Evolutionary conservation across 2,329 filamentous ascomycete genomes (phyloP).

Genomic region (Hysterium pulicare): DNA sequence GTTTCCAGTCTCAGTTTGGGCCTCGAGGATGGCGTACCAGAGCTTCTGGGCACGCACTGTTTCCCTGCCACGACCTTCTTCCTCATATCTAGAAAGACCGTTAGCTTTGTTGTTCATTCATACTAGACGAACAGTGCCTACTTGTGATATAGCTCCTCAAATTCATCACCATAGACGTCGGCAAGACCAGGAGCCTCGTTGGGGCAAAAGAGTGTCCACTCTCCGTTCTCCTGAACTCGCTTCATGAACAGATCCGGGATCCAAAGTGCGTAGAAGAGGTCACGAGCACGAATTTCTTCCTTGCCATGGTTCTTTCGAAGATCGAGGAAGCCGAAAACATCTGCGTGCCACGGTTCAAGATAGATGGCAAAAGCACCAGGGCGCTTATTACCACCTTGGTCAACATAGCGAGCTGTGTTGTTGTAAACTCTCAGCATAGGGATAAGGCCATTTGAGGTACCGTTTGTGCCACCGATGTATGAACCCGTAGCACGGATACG

Average conservation of each 20-base stretch:
- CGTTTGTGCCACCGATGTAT: constrained; percentile 97
- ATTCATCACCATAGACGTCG: constrained; percentile 96
- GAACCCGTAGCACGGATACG: constrained; percentile 95
- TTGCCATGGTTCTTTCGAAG: constrained; percentile 99
- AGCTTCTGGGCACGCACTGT: constrained; percentile 98
- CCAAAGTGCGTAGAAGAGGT: constrained; percentile 97
- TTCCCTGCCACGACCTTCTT: constrained; percentile 79
- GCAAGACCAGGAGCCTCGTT: constrained; percentile 93
- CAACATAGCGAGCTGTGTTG: constrained; percentile 97
- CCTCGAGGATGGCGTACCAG: constrained; percentile 97
- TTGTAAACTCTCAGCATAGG: constrained; percentile 99
- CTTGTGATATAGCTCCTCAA: constrained; percentile 84
- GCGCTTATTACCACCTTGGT: constrained; percentile 98
- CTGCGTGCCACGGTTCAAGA: constrained; percentile 97
- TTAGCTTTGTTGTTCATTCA: neutral
- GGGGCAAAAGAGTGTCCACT: constrained; percentile 98
- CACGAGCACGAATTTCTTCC: constrained; percentile 93
- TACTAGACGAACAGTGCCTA: constrained; percentile 19
- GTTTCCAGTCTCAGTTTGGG: constrained; percentile 97
- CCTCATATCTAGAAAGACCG: constrained; percentile 65
- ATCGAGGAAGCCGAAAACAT: constrained; percentile 96
- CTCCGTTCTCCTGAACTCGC: constrained; percentile 92
- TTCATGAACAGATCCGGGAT: constrained; percentile 99
- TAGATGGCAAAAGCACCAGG: constrained; percentile 98
- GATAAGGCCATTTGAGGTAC: constrained; percentile 93